Evolutionary conservation across 805 yeast genomes (phyloP).

Genomic region (Candida easanensis): DNA sequence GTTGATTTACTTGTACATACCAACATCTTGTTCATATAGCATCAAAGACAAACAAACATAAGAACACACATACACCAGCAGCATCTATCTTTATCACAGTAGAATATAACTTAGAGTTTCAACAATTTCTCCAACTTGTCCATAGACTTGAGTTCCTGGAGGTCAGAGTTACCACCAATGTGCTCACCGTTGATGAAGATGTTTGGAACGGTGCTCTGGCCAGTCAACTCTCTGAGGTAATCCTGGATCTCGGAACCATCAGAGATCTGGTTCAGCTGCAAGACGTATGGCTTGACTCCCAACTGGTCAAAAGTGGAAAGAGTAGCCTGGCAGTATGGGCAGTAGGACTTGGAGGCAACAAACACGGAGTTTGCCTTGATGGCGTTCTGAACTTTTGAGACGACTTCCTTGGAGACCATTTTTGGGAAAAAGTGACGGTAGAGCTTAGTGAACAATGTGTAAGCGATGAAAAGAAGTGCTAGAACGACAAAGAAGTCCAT

Average conservation of each 20-base stretch:
- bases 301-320: slow-evolving; percentile 36
- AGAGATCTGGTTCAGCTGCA: slow-evolving; percentile 46
- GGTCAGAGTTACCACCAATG: slow-evolving; percentile 92
- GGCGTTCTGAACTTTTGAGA: slow-evolving; percentile 56
- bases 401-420: slow-evolving; percentile 59
- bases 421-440: slow-evolving; percentile 17
- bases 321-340: slow-evolving; percentile 61
- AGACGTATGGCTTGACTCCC: slow-evolving; percentile 44
- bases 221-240: slow-evolving; percentile 72
- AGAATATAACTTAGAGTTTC: slow-evolving; percentile 22
- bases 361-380: slow-evolving; percentile 67
- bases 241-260: slow-evolving; percentile 83
- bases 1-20: neutral
- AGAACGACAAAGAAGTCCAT: neutral
- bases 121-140: slow-evolving; percentile 54
- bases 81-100: too few relatives aligned
- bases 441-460: slow-evolving; percentile 1
- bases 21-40: neutral
- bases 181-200: slow-evolving; percentile 88
- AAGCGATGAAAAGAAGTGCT: slow-evolving; percentile 1
- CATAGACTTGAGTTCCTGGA: slow-evolving; percentile 63
- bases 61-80: too few relatives aligned
- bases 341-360: slow-evolving; percentile 78
- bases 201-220: slow-evolving; percentile 93
- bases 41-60: too few relatives aligned